phyloP scores from a whole-genome alignment of 2,329 filamentous ascomycete genomes.

The Cordyceps javanica region DNA sequence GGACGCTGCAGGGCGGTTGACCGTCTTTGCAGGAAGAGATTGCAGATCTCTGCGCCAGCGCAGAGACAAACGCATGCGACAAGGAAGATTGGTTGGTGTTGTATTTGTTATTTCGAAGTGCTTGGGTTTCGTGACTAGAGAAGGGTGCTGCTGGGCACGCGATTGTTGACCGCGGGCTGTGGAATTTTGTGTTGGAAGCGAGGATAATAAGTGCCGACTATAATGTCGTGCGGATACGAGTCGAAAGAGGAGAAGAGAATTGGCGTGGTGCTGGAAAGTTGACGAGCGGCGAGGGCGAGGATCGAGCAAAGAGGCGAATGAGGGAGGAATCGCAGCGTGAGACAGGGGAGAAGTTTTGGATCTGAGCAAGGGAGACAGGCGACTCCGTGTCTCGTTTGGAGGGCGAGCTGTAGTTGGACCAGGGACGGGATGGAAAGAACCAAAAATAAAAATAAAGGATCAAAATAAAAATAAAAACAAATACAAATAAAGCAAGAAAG shows the following conservation, averaged over 20 bases:
- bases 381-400: neutral
- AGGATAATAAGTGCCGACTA: neutral
- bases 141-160: neutral
- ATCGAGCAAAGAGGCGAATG: neutral
- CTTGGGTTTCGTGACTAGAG: neutral
- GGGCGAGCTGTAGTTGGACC: neutral
- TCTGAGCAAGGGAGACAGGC: neutral
- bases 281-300: neutral
- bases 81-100: neutral
- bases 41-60: constrained; percentile 11
- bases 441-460: neutral
- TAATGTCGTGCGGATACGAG: neutral
- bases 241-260: neutral
- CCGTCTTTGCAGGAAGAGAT: neutral
- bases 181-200: neutral
- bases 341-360: neutral
- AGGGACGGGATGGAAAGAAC: no score
- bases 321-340: neutral
- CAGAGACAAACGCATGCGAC: constrained; percentile 1
- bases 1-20: neutral
- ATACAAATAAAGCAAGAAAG: neutral
- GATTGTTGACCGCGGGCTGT: neutral
- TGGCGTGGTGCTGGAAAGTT: neutral
- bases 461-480: neutral
- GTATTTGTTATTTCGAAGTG: neutral